Base-by-base conservation (phyloP, 768 basidiomycete species). In the Leccinellum albellum region DNA sequence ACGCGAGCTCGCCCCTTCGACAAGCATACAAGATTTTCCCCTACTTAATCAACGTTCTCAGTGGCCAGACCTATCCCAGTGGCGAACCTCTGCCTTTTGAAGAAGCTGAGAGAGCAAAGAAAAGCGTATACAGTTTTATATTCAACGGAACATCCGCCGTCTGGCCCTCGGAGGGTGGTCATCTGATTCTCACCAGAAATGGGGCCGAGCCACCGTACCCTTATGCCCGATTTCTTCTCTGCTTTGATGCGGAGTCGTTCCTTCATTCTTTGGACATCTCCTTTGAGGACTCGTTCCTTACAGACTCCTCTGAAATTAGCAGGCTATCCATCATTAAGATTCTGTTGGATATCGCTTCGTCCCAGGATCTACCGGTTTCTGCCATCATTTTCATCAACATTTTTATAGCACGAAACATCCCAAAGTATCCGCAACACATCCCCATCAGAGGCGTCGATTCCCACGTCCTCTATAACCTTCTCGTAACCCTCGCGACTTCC, bases 321-420 rank as follows among this genome's bases (percentile, higher is more conserved):
- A 88, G 96, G 33, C 85, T 94, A 40, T 79, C 88, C 56, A 86
- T 98, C 61, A 77, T 95, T 66, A 88, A 88, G 64, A 87, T 93
- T 54, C 76, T 98, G 33, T 79, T 94, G 55, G 94, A 98, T 66
- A 85, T 95, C 33, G 62, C 88, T 6, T 76, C 83, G 6, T 68
- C 75, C 51, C 74, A 73, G 23, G 77, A 78, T 50, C 73, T 94
- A 26, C 73, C 83, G 0, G 71, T 82, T 28, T 72, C 79, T 40
- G 93, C 91, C 67, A 74, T 76, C 56, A 94, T 91, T 3, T 91
- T 99, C 70, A 80, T 96, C 50, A 86, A 95, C 67, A 98, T 99
- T 59, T 99, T 99, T 73, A 82, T 98, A 55, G 92, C 97, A 4
- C 88, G 95, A 57, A 99, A 98, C 70, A 84, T 97, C 12, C 93